Conservation (phyloP, 352 stramenopile species). For the Paralagenidium karlingii region DNA sequence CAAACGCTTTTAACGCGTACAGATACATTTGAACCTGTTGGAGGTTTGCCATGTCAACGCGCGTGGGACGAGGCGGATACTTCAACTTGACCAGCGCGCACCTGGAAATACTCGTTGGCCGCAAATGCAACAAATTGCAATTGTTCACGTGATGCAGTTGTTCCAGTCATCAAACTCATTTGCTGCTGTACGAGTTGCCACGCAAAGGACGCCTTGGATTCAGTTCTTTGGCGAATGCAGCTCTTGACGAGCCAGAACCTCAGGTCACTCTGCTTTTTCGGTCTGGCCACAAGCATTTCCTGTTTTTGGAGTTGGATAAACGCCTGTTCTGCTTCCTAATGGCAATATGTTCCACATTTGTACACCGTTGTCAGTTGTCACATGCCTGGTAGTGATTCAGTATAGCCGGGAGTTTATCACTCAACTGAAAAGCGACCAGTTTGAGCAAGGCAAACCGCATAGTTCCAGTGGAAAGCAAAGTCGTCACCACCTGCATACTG, state of each 20-base stretch:
- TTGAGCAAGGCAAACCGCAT: conserved; percentile 42
- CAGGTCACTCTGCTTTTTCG: conserved; percentile 16
- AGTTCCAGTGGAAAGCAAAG: conserved; percentile 78
- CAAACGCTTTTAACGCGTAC: conserved; percentile 33
- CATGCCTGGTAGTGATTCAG: background rate
- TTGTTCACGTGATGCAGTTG: conserved; percentile 43
- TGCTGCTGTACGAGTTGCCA: too few species aligned
- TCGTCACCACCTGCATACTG: conserved; percentile 36
- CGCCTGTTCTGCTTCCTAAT: conserved; percentile 34
- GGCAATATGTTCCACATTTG: too few species aligned
- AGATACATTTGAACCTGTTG: background rate
- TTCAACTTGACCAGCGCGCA: too few species aligned
- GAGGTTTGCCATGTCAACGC: too few species aligned
- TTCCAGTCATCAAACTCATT: conserved; percentile 49
- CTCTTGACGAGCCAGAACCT: too few species aligned
- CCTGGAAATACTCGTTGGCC: background rate
- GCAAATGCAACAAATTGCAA: conserved; percentile 21
- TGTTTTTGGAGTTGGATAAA: conserved; percentile 29
- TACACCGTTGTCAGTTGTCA: background rate
- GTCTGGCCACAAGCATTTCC: too few species aligned
- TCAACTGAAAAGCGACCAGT: conserved; percentile 17
- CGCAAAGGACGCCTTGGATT: too few species aligned
- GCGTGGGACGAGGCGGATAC: too few species aligned
- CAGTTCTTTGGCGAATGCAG: too few species aligned
- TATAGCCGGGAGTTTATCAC: too few species aligned